Base-by-base conservation (phyloP, 108 stramenopile genomes). In the Fragilariopsis cylindrus region DNA sequence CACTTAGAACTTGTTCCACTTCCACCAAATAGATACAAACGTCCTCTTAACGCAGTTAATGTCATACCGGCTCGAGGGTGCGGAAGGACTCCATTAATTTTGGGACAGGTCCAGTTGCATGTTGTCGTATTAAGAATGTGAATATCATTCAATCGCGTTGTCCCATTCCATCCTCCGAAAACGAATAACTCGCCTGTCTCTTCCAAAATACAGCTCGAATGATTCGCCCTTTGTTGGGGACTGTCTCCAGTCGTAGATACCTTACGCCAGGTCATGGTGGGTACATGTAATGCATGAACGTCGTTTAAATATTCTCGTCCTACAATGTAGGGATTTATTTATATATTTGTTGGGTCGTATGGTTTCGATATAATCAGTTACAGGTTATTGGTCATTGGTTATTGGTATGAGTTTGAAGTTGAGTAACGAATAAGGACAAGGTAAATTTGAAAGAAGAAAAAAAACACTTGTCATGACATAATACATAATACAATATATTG, bases 141-240 rank as follows among this genome's bases (percentile, higher is more conserved):
- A 48, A 98, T 82, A 74, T 98, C 97, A 76, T 96, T 96, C 45
- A 98, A 77, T 16, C 94, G 75, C 58, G 88, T 88, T 11, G 64
- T 74, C 16, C 94, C 94, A 68, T 96, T 93, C 96, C 98, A 98
- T 62, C 98, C 98, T 30, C 98, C 98, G 79, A 98, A 98, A 11
- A 98, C 74, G 78, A 96, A 96, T 40, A 97, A 72, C 76, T 96
- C 92, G n/a, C 82, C 81, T 3, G 85, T 87, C 49, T 87, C 81
- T 46, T 87, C 87, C 43, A 98, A 57, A 18, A 95, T 71, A 53
- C 95, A 90, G 41, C 86, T 88, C 65, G 91, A 90, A 81, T 98
- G 97, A 75, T 98, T 96, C 52, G 97, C 97, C 11, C 97, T 77
- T 57, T 83, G 86, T 68, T 90, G 88, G 11, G 97, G 97, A 47